Evolutionary conservation across 2,329 filamentous ascomycete species (phyloP).

Genomic region (Exophiala viscosa): DNA sequence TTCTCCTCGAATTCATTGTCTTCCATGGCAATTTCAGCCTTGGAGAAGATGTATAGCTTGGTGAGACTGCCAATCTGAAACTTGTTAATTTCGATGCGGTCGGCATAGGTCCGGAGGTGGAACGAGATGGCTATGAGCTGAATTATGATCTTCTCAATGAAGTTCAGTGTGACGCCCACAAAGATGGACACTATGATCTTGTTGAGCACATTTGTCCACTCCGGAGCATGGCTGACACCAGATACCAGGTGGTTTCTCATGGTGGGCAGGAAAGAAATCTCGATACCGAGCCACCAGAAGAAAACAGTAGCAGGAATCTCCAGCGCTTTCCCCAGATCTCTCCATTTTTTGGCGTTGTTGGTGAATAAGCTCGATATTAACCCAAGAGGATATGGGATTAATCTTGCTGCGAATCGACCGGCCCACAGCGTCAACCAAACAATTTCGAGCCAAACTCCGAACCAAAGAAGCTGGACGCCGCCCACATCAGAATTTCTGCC

Average conservation of each 20-base stretch:
- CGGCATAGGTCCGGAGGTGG: constrained; percentile 83
- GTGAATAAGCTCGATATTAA: constrained; percentile 71
- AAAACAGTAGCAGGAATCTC: constrained; percentile 84
- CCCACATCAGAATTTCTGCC: constrained; percentile 63
- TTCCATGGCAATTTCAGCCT: constrained; percentile 62
- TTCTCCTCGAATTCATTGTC: constrained; percentile 73
- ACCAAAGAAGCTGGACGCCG: constrained; percentile 79
- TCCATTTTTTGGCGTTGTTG: constrained; percentile 89
- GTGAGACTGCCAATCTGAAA: constrained; percentile 71
- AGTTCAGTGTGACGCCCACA: constrained; percentile 73
- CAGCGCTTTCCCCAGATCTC: constrained; percentile 77
- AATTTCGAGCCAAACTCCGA: constrained; percentile 91
- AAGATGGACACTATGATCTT: constrained; percentile 86
- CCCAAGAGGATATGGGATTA: constrained; percentile 59
- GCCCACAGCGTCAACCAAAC: constrained; percentile 91
- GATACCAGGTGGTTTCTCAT: constrained; percentile 63
- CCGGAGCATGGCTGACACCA: constrained; percentile 49
- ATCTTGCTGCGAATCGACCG: constrained; percentile 62
- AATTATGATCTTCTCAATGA: constrained; percentile 87
- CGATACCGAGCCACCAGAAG: constrained; percentile 84
- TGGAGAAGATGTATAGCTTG: constrained; percentile 64
- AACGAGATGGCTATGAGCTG: constrained; percentile 94
- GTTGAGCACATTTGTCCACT: constrained; percentile 75
- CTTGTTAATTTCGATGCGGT: constrained; percentile 88
- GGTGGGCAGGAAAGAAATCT: constrained; percentile 80